These are phyloP conservation scores for Sanghuangporus sanghuang DNA, from an alignment of 1,284 basidiomycete species.

Conservation along the genomic window DNA sequence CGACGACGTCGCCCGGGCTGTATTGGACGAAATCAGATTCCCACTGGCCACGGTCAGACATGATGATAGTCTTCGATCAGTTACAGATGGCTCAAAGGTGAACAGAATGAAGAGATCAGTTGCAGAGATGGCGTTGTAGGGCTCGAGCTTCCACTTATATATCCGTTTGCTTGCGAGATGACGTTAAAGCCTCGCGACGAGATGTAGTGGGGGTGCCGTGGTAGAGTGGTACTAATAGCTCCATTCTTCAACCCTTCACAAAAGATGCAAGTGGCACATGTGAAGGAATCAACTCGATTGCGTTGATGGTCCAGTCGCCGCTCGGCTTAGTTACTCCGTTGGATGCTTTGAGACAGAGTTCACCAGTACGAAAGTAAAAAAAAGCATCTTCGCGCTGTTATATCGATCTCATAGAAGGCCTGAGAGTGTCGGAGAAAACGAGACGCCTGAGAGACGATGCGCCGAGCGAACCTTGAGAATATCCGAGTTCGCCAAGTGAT, in stretches of 20 bases:
- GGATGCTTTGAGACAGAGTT: background rate
- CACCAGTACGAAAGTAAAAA: background rate
- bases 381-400: background rate
- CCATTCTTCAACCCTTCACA: conserved; percentile 1
- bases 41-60: conserved; percentile 44
- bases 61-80: conserved; percentile 23
- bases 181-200: background rate
- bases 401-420: conserved; percentile 1
- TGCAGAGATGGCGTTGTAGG: background rate
- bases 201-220: background rate
- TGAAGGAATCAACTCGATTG: background rate
- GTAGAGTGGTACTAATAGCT: background rate
- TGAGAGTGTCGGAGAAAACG: background rate
- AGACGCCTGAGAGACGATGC: background rate
- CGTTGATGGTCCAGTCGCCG: background rate
- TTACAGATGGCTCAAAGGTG: background rate
- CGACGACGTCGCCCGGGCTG: conserved; percentile 48
- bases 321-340: background rate
- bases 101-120: background rate
- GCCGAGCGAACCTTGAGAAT: background rate
- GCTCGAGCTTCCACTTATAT: background rate
- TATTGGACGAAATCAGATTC: conserved; percentile 57
- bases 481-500: background rate
- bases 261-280: background rate
- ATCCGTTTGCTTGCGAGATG: background rate